These are phyloP conservation scores for Hanseniaspora meyeri DNA, from an alignment of 805 yeast genomes.

Conservation along the genomic window DNA sequence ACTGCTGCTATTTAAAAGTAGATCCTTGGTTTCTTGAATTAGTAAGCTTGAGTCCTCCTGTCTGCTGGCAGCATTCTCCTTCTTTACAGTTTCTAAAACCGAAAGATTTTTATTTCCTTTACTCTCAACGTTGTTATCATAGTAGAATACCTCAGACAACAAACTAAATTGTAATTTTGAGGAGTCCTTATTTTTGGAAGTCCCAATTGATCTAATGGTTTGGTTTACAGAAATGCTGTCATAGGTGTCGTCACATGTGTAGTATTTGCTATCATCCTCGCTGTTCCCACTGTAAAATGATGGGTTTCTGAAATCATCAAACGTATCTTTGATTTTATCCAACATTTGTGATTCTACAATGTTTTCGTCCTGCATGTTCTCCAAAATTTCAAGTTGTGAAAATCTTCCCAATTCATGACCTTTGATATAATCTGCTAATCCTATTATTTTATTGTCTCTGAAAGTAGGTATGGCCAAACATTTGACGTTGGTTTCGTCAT, in stretches of 20 bases:
- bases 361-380: background rate
- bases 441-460: background rate
- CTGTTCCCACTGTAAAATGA: background rate
- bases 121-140: background rate
- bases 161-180: conserved; percentile 8
- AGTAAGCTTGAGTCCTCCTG: background rate
- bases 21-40: background rate
- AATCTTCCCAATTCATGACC: background rate
- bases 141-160: conserved; percentile 8
- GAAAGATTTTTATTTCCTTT: background rate
- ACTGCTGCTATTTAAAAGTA: background rate
- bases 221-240: background rate
- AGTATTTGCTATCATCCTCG: background rate
- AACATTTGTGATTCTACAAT: background rate
- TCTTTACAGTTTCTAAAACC: background rate
- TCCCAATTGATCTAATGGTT: background rate
- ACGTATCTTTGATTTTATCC: background rate
- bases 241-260: background rate
- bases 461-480: conserved; percentile 9
- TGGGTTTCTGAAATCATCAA: conserved; percentile 6
- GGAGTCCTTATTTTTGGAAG: background rate
- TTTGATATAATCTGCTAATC: background rate
- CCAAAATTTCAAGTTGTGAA: background rate
- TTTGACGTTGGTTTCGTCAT: background rate
- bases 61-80: background rate